Percentiles rank a stretch among this genome's conserved stretches.
phyloP scores from a whole-genome alignment of 768 basidiomycete genomes.

The Mycena rosella region DNA sequence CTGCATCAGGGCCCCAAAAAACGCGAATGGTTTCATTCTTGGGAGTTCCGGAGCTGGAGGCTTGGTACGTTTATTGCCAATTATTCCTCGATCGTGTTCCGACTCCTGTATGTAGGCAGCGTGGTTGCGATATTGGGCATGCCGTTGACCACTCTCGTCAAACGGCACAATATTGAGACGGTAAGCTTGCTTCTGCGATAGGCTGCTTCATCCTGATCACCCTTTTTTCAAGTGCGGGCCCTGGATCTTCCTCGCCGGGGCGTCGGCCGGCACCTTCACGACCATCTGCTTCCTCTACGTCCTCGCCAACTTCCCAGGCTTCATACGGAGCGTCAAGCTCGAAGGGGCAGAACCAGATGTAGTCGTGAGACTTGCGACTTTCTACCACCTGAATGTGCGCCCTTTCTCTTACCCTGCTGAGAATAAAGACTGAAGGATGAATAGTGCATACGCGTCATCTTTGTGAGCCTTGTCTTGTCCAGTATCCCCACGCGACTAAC shows the following conservation, averaged over 20 bases:
- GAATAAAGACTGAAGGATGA: neutral
- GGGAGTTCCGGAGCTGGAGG: slow-evolving; percentile 83
- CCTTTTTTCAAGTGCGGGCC: slow-evolving; percentile 68
- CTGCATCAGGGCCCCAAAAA: slow-evolving; percentile 80
- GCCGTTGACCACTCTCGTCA: slow-evolving; percentile 75
- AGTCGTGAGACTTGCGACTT: slow-evolving; percentile 78
- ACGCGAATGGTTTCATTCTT: slow-evolving; percentile 83
- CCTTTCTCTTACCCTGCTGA: neutral
- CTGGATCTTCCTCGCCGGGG: slow-evolving; percentile 83
- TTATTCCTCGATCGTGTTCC: slow-evolving; percentile 15
- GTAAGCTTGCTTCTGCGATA: slow-evolving; percentile 50
- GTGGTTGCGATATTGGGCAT: slow-evolving; percentile 74
- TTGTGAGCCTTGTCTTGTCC: slow-evolving; percentile 44
- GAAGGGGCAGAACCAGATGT: slow-evolving; percentile 83
- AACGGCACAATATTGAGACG: slow-evolving; percentile 68
- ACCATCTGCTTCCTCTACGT: slow-evolving; percentile 81
- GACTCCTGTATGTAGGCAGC: slow-evolving; percentile 61
- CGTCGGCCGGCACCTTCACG: slow-evolving; percentile 73
- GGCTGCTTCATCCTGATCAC: slow-evolving; percentile 25
- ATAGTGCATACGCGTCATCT: slow-evolving; percentile 78
- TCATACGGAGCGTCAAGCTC: slow-evolving; percentile 76
- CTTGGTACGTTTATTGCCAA: slow-evolving; percentile 59
- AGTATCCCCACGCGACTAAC: neutral
- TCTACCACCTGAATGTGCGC: slow-evolving; percentile 84
- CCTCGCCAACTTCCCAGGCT: slow-evolving; percentile 75